Base-by-base conservation (phyloP, 2,329 filamentous ascomycete species). In the Neopestalotiopsis sp. region DNA sequence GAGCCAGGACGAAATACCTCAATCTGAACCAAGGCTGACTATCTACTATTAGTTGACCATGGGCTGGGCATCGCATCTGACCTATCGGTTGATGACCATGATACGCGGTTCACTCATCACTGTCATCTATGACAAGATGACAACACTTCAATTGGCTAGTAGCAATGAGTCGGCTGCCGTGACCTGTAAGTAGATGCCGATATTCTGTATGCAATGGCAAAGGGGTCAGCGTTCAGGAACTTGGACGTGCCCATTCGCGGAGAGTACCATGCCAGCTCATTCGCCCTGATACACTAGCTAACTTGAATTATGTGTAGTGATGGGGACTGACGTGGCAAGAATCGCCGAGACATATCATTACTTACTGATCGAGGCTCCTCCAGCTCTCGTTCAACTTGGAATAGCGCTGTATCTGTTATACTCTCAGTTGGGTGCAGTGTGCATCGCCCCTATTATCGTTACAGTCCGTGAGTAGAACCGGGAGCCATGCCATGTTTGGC, bases 311-410 rank as follows among this genome's bases (percentile, higher is more conserved):
- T 28, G 34, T 38, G 28, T 10, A 20, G 65, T 76, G 10, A 75
- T 75, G 73, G 75, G 73, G 30, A 68, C 72, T 2, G 74, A 75
- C 68, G 65, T 69, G 10, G 58, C 40, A 24, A 34, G 62, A 45
- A 66, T 69, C 9, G 67, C 67, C 3, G 69, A 66, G 24, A 63
- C 69, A n/a, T 68, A 68, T 63, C 38, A 67, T 32, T 40, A 40
- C 4, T 52, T 70, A 17, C 20, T 70, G 12, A 63, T 70, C 17
- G 67, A 70, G 17, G 24, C 45, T 6, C 14, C 66, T 3, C 69
- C 67, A 30, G 56, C 32, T 67, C 5, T 66, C 13, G 24, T 45
- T 12, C 67, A 70, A 32, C 24, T 68, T n/a, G 67, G 20, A 17
- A 56, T 69, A n/a, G 65, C 67, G 1, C 30, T 70, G 2, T 69